Conservation (phyloP, 306 rosid species). For the Biancaea sappan region DNA sequence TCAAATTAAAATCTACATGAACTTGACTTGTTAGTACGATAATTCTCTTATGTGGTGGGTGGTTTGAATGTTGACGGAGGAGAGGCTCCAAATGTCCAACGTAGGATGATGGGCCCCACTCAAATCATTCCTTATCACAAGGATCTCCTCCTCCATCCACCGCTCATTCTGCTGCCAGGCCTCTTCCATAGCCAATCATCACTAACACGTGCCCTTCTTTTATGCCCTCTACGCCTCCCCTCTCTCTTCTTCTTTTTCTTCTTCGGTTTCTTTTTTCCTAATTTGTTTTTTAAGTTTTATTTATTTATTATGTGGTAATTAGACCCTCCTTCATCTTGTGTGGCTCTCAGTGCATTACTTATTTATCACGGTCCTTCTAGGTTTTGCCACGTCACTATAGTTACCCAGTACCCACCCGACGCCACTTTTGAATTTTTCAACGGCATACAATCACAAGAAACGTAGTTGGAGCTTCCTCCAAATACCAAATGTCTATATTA, state of each 20-base stretch:
- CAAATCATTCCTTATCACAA: not conserved
- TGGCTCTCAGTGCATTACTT: not conserved
- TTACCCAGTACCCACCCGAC: not conserved
- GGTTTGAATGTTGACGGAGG: too few species aligned
- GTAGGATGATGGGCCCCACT: not conserved
- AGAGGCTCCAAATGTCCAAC: not conserved
- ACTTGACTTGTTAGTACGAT: too few species aligned
- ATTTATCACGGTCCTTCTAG: not conserved
- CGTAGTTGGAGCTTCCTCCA: too few species aligned
- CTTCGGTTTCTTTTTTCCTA: too few species aligned
- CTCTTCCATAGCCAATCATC: not conserved
- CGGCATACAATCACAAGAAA: not conserved
- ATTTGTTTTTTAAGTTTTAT: too few species aligned
- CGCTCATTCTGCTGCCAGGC: not conserved
- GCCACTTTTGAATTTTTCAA: not conserved
- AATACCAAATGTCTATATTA: too few species aligned
- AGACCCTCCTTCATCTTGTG: not conserved
- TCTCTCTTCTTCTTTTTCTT: not conserved
- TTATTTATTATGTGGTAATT: slow-evolving; percentile 23
- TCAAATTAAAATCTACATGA: too few species aligned
- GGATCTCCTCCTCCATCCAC: not conserved
- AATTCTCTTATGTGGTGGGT: too few species aligned
- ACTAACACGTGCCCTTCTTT: not conserved
- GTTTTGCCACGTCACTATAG: slow-evolving; percentile 6
- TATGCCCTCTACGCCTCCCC: too few species aligned